Conservation (phyloP, 768 basidiomycete species). For the Termitomyces heimii region DNA sequence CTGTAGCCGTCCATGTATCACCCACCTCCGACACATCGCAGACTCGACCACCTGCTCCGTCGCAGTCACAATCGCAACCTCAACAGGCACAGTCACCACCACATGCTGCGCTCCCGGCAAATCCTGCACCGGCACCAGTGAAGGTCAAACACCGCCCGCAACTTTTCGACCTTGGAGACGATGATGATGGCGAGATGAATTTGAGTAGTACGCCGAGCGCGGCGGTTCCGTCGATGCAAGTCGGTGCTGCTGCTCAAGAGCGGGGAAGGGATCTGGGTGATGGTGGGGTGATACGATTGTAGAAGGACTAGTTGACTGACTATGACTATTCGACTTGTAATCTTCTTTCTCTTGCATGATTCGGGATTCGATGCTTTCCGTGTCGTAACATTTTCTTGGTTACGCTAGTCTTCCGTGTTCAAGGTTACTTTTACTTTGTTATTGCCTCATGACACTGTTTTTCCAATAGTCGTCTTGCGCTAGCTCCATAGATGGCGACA, state of each 20-base stretch:
- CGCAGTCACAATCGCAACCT: background rate
- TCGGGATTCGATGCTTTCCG: background rate
- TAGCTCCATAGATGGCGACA: no score
- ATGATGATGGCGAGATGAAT: conserved; percentile 18
- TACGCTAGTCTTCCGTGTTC: no score
- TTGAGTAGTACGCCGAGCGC: background rate
- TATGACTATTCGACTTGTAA: background rate
- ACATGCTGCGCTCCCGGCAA: background rate
- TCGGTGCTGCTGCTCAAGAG: background rate
- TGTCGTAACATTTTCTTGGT: background rate
- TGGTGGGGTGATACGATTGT: background rate
- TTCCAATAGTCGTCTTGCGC: background rate
- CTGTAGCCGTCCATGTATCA: background rate
- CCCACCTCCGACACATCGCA: background rate
- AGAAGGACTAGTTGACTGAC: background rate
- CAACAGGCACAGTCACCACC: conserved; percentile 10
- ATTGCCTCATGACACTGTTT: background rate
- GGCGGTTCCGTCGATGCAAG: background rate
- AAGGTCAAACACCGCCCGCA: conserved; percentile 9
- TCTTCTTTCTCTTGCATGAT: background rate
- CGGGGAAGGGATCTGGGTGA: background rate
- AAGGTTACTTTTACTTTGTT: background rate
- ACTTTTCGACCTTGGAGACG: conserved; percentile 22
- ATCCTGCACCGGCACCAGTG: background rate
- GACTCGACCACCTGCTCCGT: background rate